These are phyloP conservation scores for Pythium oligandrum DNA, from an alignment of 352 stramenopile species.

Conservation along the genomic window DNA sequence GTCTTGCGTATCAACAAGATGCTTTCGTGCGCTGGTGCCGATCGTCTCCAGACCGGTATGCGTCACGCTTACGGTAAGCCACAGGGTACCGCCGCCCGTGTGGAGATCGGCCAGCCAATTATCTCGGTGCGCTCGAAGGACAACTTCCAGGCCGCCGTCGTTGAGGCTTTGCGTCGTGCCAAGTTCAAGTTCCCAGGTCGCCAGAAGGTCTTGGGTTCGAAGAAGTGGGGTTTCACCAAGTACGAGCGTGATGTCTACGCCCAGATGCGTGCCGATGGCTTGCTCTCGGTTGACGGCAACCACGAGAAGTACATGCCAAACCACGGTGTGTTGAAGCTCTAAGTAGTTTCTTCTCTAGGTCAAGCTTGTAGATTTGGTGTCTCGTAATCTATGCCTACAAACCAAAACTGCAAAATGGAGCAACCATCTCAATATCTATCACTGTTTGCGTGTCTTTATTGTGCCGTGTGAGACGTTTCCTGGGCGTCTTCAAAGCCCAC, in stretches of 20 bases:
- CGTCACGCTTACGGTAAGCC: constrained; percentile 99
- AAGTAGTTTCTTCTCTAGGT: constrained; percentile 15
- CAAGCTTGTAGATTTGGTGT: constrained; percentile 1
- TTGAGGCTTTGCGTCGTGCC: constrained; percentile 97
- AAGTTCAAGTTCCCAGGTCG: constrained; percentile 99
- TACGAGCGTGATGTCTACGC: constrained; percentile 98
- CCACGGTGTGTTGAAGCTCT: constrained; percentile 75
- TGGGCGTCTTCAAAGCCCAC: constrained; percentile 53
- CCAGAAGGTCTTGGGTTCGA: constrained; percentile 99
- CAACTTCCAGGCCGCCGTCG: constrained; percentile 88
- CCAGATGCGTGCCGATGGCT: constrained; percentile 91
- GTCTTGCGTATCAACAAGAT: constrained; percentile 99
- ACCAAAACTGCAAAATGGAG: not conserved
- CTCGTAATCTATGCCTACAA: not conserved
- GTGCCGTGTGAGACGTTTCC: constrained; percentile 6
- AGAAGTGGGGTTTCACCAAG: constrained; percentile 99
- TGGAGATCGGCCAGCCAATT: constrained; percentile 98
- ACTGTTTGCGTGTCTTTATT: not conserved
- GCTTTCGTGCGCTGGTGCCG: constrained; percentile 99
- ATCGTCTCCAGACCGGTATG: constrained; percentile 98
- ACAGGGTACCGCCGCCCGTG: constrained; percentile 95
- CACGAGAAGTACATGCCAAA: constrained; percentile 96
- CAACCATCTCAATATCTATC: not conserved
- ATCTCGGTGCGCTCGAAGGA: constrained; percentile 98
- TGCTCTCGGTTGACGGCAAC: constrained; percentile 94